These are phyloP conservation scores for Xylaria sp. DNA, from an alignment of 2,329 filamentous ascomycete species.

Conservation along the genomic window DNA sequence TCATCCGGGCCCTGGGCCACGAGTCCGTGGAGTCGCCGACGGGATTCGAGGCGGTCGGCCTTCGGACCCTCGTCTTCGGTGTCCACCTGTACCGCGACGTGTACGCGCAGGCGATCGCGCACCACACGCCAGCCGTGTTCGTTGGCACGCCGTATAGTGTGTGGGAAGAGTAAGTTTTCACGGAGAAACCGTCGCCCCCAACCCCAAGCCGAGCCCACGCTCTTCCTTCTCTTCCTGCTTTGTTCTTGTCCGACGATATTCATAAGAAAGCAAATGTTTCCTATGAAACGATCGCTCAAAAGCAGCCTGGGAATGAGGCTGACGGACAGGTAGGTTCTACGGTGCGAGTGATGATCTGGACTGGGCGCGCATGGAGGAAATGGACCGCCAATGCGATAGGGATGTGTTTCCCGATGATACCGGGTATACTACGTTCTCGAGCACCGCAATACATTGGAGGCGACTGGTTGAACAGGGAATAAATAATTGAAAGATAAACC, in stretches of 20 bases:
- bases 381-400: constrained; percentile 38
- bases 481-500: background rate
- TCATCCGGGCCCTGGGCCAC: constrained; percentile 59
- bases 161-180: constrained; percentile 57
- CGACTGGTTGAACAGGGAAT: constrained; percentile 1
- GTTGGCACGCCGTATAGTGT: constrained; percentile 58
- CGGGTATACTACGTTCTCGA: constrained; percentile 43
- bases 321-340: constrained; percentile 13
- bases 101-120: constrained; percentile 54
- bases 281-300: too few species aligned
- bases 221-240: background rate
- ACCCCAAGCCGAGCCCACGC: background rate
- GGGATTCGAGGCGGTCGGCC: constrained; percentile 54
- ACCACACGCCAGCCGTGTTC: constrained; percentile 53
- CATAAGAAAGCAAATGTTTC: too few species aligned
- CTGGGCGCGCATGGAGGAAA: constrained; percentile 38
- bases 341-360: constrained; percentile 20
- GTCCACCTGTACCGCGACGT: constrained; percentile 61
- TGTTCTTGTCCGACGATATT: background rate
- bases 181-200: too few species aligned
- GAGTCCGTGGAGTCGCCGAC: constrained; percentile 52
- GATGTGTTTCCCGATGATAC: constrained; percentile 44
- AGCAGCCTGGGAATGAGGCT: background rate
- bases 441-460: constrained; percentile 46
- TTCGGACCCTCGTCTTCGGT: constrained; percentile 59